Conservation (phyloP, 805 yeast genomes). For the Cyberlindnera japonica region DNA sequence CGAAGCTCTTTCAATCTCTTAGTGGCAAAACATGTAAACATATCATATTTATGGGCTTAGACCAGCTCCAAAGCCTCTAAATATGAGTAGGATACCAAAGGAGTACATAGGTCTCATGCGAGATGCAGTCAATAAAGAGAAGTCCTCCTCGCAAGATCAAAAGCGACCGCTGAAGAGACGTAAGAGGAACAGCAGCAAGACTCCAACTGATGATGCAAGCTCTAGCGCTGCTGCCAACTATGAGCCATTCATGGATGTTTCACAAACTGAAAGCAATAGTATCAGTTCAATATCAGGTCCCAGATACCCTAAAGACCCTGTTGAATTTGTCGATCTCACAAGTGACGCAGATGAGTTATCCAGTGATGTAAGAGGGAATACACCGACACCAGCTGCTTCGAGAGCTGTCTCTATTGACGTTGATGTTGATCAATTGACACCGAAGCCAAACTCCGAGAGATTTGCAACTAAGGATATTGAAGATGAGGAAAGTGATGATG, state of each 20-base stretch:
- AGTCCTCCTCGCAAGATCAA: not conserved
- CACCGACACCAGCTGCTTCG: constrained; percentile 3
- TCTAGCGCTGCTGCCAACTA: not conserved
- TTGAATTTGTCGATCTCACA: constrained; percentile 2
- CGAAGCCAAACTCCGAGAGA: not conserved
- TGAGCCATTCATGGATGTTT: not conserved
- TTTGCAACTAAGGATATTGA: constrained; percentile 17
- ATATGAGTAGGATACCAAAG: constrained; percentile 20
- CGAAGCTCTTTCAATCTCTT: not conserved
- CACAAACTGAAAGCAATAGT: not conserved
- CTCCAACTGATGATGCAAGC: not conserved
- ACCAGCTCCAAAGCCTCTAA: not conserved
- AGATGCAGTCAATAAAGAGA: constrained; percentile 13
- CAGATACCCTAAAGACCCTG: not conserved
- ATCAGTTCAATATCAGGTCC: not conserved
- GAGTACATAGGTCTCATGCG: constrained; percentile 23
- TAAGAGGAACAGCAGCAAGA: constrained; percentile 7
- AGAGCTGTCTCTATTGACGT: not conserved
- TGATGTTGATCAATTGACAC: constrained; percentile 7
- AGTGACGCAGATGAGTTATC: not conserved
- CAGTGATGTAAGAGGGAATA: not conserved
- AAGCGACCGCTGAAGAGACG: constrained; percentile 19
- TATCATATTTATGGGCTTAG: not conserved
- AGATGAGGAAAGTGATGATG: constrained; percentile 35
- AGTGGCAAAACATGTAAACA: constrained; percentile 3